A percentile compares a stretch with the other conserved stretches of the same genome.
Conservation (phyloP, 306 rosid species). For the Urtica urens region DNA sequence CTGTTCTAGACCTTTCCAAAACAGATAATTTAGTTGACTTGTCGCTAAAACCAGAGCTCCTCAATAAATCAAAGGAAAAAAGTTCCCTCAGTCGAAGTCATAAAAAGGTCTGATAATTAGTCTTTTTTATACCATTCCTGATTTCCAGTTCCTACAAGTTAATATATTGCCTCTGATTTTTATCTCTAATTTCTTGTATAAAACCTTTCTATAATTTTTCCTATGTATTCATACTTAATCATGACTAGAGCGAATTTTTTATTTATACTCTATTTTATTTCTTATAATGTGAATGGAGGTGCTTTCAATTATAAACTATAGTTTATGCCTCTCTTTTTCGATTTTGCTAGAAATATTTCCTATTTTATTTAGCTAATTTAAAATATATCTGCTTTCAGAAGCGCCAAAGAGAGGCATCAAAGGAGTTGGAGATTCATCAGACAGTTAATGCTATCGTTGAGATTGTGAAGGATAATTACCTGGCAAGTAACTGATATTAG, state of each 20-base stretch:
- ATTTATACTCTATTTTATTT: too few relatives aligned
- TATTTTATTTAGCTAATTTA: constrained; percentile 8
- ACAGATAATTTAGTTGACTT: constrained; percentile 68
- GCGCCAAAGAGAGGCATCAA: constrained; percentile 48
- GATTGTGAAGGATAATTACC: constrained; percentile 73
- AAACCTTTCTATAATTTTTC: too few relatives aligned
- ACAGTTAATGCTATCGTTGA: constrained; percentile 67
- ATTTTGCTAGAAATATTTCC: background rate
- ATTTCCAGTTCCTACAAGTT: background rate
- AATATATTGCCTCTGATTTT: background rate
- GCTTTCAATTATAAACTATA: too few relatives aligned
- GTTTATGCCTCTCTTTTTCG: background rate
- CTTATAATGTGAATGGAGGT: too few relatives aligned
- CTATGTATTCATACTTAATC: background rate
- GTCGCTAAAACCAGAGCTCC: constrained; percentile 56
- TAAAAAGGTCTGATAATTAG: constrained; percentile 44
- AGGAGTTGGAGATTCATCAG: constrained; percentile 52
- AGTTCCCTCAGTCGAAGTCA: constrained; percentile 30
- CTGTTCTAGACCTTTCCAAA: constrained; percentile 78
- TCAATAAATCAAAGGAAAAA: constrained; percentile 28
- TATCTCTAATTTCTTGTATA: too few relatives aligned
- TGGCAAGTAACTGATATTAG: constrained; percentile 43
- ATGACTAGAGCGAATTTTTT: background rate
- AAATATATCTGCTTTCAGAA: constrained; percentile 37
- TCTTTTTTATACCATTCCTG: background rate